Percentiles rank a stretch among this genome's conserved stretches.
Evolutionary conservation across 2,329 filamentous ascomycete species (phyloP).

Genomic region (Fonsecaea multimorphosa): DNA sequence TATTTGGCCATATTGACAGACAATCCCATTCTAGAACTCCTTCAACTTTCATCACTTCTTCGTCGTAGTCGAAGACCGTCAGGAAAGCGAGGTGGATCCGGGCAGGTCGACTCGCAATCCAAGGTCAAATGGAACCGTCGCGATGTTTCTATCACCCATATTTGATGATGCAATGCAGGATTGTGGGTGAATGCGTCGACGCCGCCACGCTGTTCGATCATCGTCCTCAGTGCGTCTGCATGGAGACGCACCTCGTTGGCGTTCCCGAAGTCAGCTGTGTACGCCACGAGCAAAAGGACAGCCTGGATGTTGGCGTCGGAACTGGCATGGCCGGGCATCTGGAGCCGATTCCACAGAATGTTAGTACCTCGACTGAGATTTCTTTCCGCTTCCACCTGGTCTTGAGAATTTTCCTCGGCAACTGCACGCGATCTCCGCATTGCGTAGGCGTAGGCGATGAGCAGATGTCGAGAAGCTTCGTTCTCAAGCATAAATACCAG

Average conservation of each 20-base stretch:
- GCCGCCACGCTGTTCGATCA: constrained; percentile 36
- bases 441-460: constrained; percentile 33
- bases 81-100: constrained; percentile 28
- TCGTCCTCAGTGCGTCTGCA: constrained; percentile 33
- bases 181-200: constrained; percentile 30
- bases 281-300: constrained; percentile 37
- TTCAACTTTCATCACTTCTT: background rate
- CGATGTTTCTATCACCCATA: constrained; percentile 29
- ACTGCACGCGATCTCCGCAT: constrained; percentile 19
- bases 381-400: constrained; percentile 33
- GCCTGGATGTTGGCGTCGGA: constrained; percentile 38
- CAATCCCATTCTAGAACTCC: background rate
- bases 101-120: constrained; percentile 26
- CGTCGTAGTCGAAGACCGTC: constrained; percentile 20
- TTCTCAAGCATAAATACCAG: constrained; percentile 32
- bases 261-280: constrained; percentile 36
- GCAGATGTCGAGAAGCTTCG: constrained; percentile 30
- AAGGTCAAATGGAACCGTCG: constrained; percentile 34
- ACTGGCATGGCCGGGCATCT: constrained; percentile 28
- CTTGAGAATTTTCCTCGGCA: constrained; percentile 25
- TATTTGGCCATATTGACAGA: background rate
- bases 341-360: constrained; percentile 36
- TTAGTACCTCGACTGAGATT: constrained; percentile 35
- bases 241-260: constrained; percentile 31
- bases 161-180: constrained; percentile 31